phyloP scores from a whole-genome alignment of 352 stramenopile genomes.

The Achlya hypogyna region DNA sequence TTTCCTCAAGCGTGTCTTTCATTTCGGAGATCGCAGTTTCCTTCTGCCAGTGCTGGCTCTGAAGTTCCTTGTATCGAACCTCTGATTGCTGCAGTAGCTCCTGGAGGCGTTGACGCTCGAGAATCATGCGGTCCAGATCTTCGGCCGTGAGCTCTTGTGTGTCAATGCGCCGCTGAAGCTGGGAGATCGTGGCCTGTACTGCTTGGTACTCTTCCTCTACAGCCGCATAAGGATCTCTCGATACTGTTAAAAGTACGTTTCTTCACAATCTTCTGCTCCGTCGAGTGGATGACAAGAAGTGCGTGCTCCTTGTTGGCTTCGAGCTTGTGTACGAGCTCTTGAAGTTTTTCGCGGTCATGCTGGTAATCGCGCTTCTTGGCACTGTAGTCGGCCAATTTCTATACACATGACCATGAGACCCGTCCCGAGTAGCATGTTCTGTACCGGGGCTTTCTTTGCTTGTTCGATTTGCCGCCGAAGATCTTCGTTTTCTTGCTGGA shows the following conservation, averaged over 20 bases:
- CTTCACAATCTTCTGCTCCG: background rate
- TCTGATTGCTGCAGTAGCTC: constrained; percentile 63
- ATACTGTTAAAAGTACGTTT: background rate
- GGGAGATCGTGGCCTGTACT: constrained; percentile 19
- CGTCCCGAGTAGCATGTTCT: background rate
- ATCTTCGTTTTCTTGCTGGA: constrained; percentile 48
- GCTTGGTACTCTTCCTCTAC: constrained; percentile 7
- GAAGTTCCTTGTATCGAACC: constrained; percentile 45
- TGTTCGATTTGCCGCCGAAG: constrained; percentile 54
- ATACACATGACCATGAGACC: background rate
- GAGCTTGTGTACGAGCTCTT: background rate
- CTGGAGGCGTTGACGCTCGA: constrained; percentile 58
- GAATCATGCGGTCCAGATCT: constrained; percentile 42
- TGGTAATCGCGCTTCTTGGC: constrained; percentile 10
- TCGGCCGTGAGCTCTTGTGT: constrained; percentile 40
- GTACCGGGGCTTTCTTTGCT: constrained; percentile 31
- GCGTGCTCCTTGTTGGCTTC: background rate
- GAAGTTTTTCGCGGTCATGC: background rate
- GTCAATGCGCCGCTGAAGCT: constrained; percentile 62
- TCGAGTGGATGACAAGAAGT: background rate
- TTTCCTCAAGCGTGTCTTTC: constrained; percentile 41
- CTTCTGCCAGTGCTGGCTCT: constrained; percentile 46
- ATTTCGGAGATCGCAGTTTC: constrained; percentile 50
- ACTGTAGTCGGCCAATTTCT: background rate
- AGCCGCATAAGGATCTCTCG: background rate